Evolutionary conservation across 805 yeast species (phyloP), one percentile per base, ranked within the genome.

Genomic region (Candida ovalis): DNA sequence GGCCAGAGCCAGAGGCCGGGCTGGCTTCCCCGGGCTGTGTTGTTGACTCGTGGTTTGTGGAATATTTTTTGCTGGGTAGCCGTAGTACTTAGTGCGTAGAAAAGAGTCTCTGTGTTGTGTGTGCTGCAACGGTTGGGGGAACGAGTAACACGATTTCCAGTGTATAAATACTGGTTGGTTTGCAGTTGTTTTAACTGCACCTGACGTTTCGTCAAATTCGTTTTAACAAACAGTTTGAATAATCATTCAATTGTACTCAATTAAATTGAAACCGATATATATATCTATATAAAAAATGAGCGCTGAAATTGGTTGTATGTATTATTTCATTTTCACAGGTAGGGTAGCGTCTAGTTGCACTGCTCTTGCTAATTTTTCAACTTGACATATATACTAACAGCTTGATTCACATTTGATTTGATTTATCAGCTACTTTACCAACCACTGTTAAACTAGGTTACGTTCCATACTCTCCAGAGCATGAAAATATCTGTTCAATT

Each of bases 381-480:
- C n/a, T n/a, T n/a, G n/a, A n/a, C n/a, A n/a, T n/a, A 18, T 17
- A 5, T 35, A 35, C 38, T 35, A 35, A 35, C 38, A 35, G n/a
- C n/a, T 18, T 35, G 10, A 32, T 15, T 32, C 38, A 4, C 35
- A 30, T 21, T 27, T 18, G 17, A 18, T n/a, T 17, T 24, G 17
- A 37, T 37, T 23, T n/a, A n/a, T n/a, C 40, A 57, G 64, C 59
- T 43, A 54, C 55, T 42, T 42, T 66, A 27, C 68, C 69, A 49
- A 60, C 66, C 18, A 63, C 58, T 45, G 55, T 66, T 40, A 56
- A 61, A 37, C 65, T 74, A 25, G 69, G 64, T 32, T 75, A 71
- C 59, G 66, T 74, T 47, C 77, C 79, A 42, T 71, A 66, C 60
- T 35, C 68, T n/a, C 61, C 63, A 35, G 72, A 63, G 44, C 60